Evolutionary conservation across 768 basidiomycete genomes (phyloP), one percentile per base, ranked within the genome.

Genomic region (Amanita polypyramis): DNA sequence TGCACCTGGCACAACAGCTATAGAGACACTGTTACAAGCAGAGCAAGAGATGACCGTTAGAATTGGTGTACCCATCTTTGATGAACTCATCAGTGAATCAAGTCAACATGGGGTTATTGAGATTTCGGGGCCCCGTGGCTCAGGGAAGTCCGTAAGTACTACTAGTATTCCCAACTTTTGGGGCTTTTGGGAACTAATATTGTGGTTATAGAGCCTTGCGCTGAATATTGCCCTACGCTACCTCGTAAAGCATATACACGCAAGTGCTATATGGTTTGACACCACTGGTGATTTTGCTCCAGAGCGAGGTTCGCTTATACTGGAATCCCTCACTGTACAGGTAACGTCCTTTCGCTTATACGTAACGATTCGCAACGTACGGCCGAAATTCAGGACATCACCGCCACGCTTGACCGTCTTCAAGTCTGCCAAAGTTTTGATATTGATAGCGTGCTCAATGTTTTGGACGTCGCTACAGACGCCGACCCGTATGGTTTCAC

Each of bases 191-290:
- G 29, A 30, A 34, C 38, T 10, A 7, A 37, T 25, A 35, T n/a
- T 51, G 27, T 29, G 30, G 47, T n/a, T 55, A n/a, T 33, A 88
- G 87, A 66, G 70, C 11, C 64, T 90, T 5, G 77, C 75, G 1
- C 58, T 82, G 30, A 79, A 85, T 45, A 60, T 82, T 12, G 68
- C 75, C 33, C 61, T 85, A 17, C 69, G 71, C 15, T 70, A 79
- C 56, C 72, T 89, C 3, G 59, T 63, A 2, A 50, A 58, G 14
- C 42, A 66, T 45, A 48, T 52, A 15, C 54, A 68, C n/a, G 60
- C 68, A 2, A 67, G 59, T 43, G 76, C 70, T 1, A 57, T 78
- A 4, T 90, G 87, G 87, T 71, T 90, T 39, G 86, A 90, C 55
- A 82, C 80, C 8, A 72, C 70, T 0, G 83, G 85, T 1, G 77